Evolutionary conservation across 2,329 filamentous ascomycete species (phyloP), one percentile per base, ranked within the genome.

Genomic region (Talaromyces piceae): DNA sequence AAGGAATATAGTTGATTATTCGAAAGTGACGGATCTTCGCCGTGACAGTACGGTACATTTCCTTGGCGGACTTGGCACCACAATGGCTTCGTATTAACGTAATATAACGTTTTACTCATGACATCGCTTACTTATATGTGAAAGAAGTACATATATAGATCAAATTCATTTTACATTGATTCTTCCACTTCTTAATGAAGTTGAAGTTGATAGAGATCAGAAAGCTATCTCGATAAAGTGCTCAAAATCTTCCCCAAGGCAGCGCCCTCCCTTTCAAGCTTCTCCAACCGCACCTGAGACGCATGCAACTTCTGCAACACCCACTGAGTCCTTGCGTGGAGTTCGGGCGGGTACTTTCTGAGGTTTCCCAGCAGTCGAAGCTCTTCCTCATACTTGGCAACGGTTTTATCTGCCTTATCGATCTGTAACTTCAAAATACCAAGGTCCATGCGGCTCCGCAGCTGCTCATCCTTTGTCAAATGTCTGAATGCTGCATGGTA

Each of bases 401-500:
- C 88, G 8, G 70, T 83, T 66, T 82, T 81, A 47, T 77, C 84
- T 72, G 95, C 88, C 3, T 81, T 78, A 61, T 84, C 84, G 22
- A 83, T 81, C 51, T 87, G 71, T 64, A 91, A 84, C 0, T 74
- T 77, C 20, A 94, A 61, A 16, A 90, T 75, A 1, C 81, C 79
- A 9, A 94, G 73, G 61, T 89, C 84, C 67, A 96, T 80, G 57
- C 84, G 81, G 30, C 86, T 84, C 39, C 78, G 77, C 39, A 96
- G 75, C 1, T 89, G 88, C 5, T 77, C 75, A 63, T 96, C 91
- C 43, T 80, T 72, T 0, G 83, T 78, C 31, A 96, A 72, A 31
- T 80, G 75, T 54, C 78, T 77, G 71, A 97, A 97, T 0, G 91
- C 91, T 1, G 91, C 83, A 52, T 84, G 82, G 68, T 91, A 94